Conservation (phyloP, 768 basidiomycete genomes). For the Xerocomellus intermedius region DNA sequence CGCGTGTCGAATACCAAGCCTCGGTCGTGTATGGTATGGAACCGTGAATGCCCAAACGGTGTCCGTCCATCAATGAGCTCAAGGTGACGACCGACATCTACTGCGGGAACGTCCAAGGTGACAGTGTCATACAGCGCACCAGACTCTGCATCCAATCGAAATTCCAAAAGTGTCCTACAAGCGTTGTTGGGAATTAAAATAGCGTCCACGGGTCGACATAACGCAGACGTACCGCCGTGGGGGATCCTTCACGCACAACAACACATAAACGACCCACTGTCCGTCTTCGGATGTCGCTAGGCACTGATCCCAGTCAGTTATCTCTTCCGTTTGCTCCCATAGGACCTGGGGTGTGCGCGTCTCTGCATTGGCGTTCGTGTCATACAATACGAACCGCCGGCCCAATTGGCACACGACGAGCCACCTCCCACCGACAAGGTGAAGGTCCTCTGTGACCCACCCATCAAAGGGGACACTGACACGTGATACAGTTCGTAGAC, state of each 20-base stretch:
- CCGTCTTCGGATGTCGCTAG: background rate
- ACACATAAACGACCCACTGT: background rate
- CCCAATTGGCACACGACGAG: background rate
- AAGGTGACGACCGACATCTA: too few relatives aligned
- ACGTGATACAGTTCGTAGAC: background rate
- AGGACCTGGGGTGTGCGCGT: background rate
- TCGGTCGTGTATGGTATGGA: too few relatives aligned
- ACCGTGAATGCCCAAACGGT: too few relatives aligned
- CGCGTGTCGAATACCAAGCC: background rate
- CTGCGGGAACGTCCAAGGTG: background rate
- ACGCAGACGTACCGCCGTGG: background rate
- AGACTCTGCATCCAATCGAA: background rate
- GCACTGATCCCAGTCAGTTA: background rate
- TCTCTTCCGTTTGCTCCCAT: background rate
- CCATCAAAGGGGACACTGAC: background rate
- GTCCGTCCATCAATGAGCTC: too few relatives aligned
- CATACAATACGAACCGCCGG: background rate
- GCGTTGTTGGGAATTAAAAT: background rate
- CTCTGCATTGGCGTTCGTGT: background rate
- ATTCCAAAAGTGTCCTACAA: background rate
- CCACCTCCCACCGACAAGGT: conserved; percentile 2
- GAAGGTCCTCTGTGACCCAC: accelerated
- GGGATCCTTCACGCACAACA: background rate
- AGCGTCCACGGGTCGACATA: background rate
- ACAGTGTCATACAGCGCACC: background rate